Conservation (phyloP, 1,284 basidiomycete genomes). For the Moesziomyces parantarcticus region DNA sequence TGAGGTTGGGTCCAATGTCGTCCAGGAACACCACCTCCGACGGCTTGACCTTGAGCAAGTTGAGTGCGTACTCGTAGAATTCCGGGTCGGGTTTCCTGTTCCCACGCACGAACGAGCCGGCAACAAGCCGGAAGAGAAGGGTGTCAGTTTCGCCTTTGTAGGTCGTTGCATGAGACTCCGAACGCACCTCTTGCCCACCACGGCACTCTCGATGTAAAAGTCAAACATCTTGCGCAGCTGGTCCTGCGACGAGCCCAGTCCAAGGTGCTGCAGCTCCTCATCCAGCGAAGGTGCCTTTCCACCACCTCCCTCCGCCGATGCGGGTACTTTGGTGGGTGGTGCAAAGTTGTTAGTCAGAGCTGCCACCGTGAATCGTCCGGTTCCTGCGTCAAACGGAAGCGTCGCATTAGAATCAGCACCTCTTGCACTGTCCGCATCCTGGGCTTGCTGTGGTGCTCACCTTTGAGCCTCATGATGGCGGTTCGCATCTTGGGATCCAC, state of each 20-base stretch:
- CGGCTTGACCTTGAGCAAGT: slow-evolving; percentile 57
- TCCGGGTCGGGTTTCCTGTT: slow-evolving; percentile 67
- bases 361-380: slow-evolving; percentile 61
- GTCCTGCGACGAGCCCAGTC: slow-evolving; percentile 35
- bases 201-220: slow-evolving; percentile 66
- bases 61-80: slow-evolving; percentile 66
- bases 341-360: slow-evolving; percentile 68
- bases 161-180: neutral
- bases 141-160: neutral
- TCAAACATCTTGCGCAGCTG: slow-evolving; percentile 64
- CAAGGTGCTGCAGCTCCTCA: slow-evolving; percentile 57
- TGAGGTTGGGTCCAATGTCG: slow-evolving; percentile 68
- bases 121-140: neutral
- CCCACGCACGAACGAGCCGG: neutral
- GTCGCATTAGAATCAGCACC: slow-evolving; percentile 1
- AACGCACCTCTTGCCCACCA: slow-evolving; percentile 65
- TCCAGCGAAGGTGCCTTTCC: slow-evolving; percentile 40
- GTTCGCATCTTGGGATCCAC: slow-evolving; percentile 58
- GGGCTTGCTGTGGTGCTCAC: slow-evolving; percentile 7
- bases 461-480: slow-evolving; percentile 54
- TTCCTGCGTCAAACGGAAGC: slow-evolving; percentile 38
- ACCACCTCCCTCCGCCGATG: slow-evolving; percentile 2
- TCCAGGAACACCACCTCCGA: slow-evolving; percentile 67
- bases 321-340: slow-evolving; percentile 49
- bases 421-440: neutral